Percentiles rank a stretch among this genome's conserved stretches.
phyloP scores from a whole-genome alignment of 2,329 filamentous ascomycete genomes.

The Elsinoe australis region DNA sequence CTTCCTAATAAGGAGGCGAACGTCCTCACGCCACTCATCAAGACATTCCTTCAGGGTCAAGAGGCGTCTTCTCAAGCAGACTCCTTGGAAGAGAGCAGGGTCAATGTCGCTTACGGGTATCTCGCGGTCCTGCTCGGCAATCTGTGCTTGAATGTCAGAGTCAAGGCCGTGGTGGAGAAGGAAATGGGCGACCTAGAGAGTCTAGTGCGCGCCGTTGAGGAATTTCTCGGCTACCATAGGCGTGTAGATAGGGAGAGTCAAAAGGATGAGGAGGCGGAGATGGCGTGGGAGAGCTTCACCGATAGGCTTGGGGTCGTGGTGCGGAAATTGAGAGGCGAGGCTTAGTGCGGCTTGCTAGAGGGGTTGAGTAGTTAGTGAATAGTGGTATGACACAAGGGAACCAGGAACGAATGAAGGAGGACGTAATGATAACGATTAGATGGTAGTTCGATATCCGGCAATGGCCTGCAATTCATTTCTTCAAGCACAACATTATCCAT shows the following conservation, averaged over 20 bases:
- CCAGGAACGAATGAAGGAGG: too few species aligned
- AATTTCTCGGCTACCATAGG: conserved; percentile 55
- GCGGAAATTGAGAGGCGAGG: conserved; percentile 29
- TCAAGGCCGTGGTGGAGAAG: conserved; percentile 30
- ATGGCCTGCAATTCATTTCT: too few species aligned
- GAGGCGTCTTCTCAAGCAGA: conserved; percentile 47
- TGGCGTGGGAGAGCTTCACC: conserved; percentile 45
- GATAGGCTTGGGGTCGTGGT: conserved; percentile 47
- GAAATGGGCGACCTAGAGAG: conserved; percentile 42
- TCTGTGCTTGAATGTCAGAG: conserved; percentile 53
- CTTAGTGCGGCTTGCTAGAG: background rate
- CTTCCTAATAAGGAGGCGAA: background rate
- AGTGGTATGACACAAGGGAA: too few species aligned
- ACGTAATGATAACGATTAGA: background rate
- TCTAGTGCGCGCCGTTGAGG: conserved; percentile 51
- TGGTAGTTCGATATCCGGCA: too few species aligned
- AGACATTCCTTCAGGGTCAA: conserved; percentile 27
- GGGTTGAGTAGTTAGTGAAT: too few species aligned
- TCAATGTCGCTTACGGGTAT: conserved; percentile 80
- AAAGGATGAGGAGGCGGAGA: conserved; percentile 40
- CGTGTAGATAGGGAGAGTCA: conserved; percentile 46
- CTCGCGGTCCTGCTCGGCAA: conserved; percentile 77
- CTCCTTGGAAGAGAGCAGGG: conserved; percentile 61
- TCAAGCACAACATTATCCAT: too few species aligned
- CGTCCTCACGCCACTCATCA: conserved; percentile 23